A percentile compares a stretch with the other conserved stretches of the same genome.
Evolutionary conservation across 2,329 filamentous ascomycete species (phyloP).

Genomic region (Nannizzia gypsea): DNA sequence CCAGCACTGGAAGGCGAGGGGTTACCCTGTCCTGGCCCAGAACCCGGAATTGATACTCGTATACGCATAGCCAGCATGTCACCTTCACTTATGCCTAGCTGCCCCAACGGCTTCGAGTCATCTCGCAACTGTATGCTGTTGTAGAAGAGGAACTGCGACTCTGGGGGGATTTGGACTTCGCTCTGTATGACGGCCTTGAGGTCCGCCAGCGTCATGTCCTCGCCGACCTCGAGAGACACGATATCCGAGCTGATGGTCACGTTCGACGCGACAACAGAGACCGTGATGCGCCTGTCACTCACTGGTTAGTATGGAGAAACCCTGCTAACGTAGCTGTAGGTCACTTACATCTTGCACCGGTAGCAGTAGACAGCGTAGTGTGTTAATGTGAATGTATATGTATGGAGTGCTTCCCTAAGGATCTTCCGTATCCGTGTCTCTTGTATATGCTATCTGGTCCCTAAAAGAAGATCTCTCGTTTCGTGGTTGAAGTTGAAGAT

Average conservation of each 20-base stretch:
- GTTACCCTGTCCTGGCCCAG: background rate
- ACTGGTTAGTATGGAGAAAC: background rate
- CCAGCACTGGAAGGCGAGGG: background rate
- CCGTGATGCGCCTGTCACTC: constrained; percentile 63
- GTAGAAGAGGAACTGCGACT: constrained; percentile 74
- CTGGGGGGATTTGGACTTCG: constrained; percentile 62
- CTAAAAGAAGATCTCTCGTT: background rate
- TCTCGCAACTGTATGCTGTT: constrained; percentile 72
- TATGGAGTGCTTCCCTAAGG: too few species aligned
- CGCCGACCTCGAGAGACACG: constrained; percentile 68
- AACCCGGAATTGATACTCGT: constrained; percentile 22
- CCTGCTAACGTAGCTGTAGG: background rate
- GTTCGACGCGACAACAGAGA: constrained; percentile 68
- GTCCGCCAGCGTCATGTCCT: constrained; percentile 69
- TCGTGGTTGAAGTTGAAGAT: background rate
- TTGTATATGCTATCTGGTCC: background rate
- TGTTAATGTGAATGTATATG: too few species aligned
- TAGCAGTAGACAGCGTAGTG: background rate
- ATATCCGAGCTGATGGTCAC: constrained; percentile 57
- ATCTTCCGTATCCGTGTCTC: too few species aligned
- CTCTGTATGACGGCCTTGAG: constrained; percentile 80
- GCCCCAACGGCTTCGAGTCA: constrained; percentile 67
- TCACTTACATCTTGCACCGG: background rate
- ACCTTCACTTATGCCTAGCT: constrained; percentile 69
- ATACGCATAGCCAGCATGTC: constrained; percentile 90